Percentiles rank a stretch among this genome's conserved stretches.
Evolutionary conservation across 2,329 filamentous ascomycete species (phyloP).

Genomic region (Xylaria sp.): DNA sequence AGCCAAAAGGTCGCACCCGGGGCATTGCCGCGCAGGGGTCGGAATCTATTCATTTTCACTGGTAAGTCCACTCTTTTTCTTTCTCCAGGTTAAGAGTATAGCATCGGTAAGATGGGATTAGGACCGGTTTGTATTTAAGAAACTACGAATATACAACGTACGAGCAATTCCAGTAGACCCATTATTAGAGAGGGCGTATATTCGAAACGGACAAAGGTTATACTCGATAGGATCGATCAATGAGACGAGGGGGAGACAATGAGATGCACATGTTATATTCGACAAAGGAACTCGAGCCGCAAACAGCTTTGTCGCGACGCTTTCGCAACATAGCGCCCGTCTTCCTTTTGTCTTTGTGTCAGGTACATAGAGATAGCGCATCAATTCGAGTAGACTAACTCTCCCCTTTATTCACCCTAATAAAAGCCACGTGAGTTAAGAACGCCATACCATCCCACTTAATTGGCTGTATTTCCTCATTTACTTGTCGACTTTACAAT

Average conservation of each 20-base stretch:
- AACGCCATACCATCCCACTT: too few species aligned
- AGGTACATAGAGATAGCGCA: too few species aligned
- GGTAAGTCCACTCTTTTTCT: too few species aligned
- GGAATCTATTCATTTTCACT: background rate
- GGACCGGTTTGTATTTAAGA: background rate
- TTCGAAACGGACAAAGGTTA: background rate
- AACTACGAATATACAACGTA: background rate
- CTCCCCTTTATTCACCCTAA: too few species aligned
- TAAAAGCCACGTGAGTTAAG: too few species aligned
- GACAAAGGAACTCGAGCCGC: slow-evolving; percentile 20
- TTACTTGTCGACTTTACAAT: too few species aligned
- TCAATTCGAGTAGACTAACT: too few species aligned
- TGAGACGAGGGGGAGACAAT: background rate
- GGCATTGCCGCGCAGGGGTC: background rate
- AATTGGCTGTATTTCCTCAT: too few species aligned
- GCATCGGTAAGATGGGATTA: background rate
- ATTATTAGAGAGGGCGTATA: background rate
- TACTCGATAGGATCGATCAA: background rate
- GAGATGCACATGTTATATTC: background rate
- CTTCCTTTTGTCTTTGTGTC: slow-evolving; percentile 12
- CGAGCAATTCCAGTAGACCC: background rate
- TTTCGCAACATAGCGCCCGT: background rate
- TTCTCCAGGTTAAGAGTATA: background rate
- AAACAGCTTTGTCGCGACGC: slow-evolving; percentile 20
- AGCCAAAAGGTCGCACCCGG: background rate